Evolutionary conservation across 768 basidiomycete species (phyloP), one percentile per base, ranked within the genome.

Genomic region (Suillus ampliporus): DNA sequence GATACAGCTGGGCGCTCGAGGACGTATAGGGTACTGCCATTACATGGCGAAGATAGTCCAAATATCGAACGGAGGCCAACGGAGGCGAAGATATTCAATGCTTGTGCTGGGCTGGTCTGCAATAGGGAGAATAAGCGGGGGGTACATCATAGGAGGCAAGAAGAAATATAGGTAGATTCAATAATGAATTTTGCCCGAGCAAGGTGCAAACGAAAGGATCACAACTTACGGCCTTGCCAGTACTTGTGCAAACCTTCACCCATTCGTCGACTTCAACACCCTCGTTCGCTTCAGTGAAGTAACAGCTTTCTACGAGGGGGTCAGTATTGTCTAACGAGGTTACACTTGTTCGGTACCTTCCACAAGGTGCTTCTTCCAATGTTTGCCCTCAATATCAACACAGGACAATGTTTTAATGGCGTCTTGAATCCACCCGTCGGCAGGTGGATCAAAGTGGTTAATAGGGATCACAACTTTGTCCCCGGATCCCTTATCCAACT

Each of bases 1-100:
- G 70, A 71, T 63, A 84, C 78, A 2, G 76, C 65, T 0, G 87
- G 83, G 48, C 83, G 79, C 71, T 89, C 85, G 64, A 89, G 82
- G 34, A 88, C 76, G 69, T 84, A 83, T 28, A 89, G 74, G 10
- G 74, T 73, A 21, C 66, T 9, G 4, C 38, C 26, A 3, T 65
- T 62, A 0, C 66, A 64, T n/a, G 70, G 59, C 4, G 75, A 70
- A 58, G 81, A 81, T 43, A 77, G 67, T 61, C 76, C 64, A 61
- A 85, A 76, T 61, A 87, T 66, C 23, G 81, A 71, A 9, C 86
- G 79, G 4, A 89, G 76, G 21, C 83, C 77, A 5, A 80, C 71
- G 6, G 71, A 67, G 31, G 80, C 72, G 69, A 88, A 86, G 19
- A 85, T 71, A 21, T 79, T 73, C 5, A 79, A 66, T 0, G 82